Conservation (phyloP, 176 grass and related monocot genomes). For the Cenchrus fungigraminus region DNA sequence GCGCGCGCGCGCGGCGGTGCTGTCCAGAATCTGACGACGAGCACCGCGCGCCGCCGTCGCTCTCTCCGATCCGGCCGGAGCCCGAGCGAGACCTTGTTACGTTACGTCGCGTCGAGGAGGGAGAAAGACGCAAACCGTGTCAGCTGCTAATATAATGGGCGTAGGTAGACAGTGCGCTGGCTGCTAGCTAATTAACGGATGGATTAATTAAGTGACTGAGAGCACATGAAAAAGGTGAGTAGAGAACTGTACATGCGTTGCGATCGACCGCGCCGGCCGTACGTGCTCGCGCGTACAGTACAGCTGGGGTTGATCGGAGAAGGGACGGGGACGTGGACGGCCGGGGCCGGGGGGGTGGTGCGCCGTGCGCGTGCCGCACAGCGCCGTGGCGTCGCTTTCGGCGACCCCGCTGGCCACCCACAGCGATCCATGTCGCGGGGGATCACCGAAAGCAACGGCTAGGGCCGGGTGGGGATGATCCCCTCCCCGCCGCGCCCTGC, state of each 20-base stretch:
- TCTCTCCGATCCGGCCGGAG: not conserved
- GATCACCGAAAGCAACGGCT: constrained; percentile 46
- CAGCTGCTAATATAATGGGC: not conserved
- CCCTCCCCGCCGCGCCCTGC: not conserved
- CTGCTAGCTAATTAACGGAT: not conserved
- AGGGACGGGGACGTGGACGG: no score
- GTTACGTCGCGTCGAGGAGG: not conserved
- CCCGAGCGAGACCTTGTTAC: no score
- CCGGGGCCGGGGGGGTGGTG: not conserved
- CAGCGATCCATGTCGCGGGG: constrained; percentile 30
- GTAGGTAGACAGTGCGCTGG: not conserved
- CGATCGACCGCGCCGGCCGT: not conserved
- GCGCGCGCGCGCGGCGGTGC: not conserved
- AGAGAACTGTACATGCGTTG: not conserved
- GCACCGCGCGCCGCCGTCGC: constrained; percentile 5
- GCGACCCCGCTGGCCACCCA: not conserved
- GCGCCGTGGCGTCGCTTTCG: constrained; percentile 30
- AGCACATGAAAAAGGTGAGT: not conserved
- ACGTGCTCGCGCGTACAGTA: not conserved
- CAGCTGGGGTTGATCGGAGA: not conserved
- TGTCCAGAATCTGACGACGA: not conserved
- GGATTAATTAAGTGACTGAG: not conserved
- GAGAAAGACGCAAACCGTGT: no score
- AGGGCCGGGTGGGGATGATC: not conserved
- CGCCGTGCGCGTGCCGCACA: not conserved